A percentile compares a stretch with the other conserved stretches of the same genome.
Evolutionary conservation across 352 stramenopile genomes (phyloP).

Genomic region (Globisporangium iwayamae): DNA sequence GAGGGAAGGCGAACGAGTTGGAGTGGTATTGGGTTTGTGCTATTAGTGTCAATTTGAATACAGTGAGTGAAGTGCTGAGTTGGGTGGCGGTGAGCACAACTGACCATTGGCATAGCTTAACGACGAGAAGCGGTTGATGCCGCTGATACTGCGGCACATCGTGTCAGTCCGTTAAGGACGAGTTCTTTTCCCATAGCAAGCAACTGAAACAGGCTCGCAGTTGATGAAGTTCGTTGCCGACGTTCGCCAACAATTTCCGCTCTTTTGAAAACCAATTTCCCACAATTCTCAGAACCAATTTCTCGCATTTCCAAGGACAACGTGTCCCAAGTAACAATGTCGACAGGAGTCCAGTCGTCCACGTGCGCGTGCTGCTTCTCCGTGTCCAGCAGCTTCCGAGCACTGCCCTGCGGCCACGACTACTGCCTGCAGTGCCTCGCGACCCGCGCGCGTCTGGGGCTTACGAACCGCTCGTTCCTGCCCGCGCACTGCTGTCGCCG

Average conservation of each 20-base stretch:
- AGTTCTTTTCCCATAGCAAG: no score
- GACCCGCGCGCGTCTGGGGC: slow-evolving; percentile 51
- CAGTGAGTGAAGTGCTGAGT: no score
- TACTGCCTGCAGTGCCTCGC: slow-evolving; percentile 58
- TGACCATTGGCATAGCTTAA: no score
- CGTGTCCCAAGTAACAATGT: background rate
- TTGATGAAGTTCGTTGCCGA: no score
- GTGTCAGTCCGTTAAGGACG: no score
- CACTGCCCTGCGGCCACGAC: slow-evolving; percentile 25
- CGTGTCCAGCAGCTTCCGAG: background rate
- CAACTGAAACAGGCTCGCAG: no score
- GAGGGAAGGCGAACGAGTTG: no score
- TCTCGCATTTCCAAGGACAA: background rate
- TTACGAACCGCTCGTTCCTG: slow-evolving; percentile 41
- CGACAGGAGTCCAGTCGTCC: background rate
- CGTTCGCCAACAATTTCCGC: background rate
- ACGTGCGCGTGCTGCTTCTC: background rate
- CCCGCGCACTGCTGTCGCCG: slow-evolving; percentile 8
- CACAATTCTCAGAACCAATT: background rate
- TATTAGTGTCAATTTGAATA: no score
- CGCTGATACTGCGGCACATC: no score
- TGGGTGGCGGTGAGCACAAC: no score
- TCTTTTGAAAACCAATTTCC: background rate
- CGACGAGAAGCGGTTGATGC: no score
- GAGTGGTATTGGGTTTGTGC: no score